phyloP scores from a whole-genome alignment of 2,329 filamentous ascomycete species.

The Calonectria crousiana region DNA sequence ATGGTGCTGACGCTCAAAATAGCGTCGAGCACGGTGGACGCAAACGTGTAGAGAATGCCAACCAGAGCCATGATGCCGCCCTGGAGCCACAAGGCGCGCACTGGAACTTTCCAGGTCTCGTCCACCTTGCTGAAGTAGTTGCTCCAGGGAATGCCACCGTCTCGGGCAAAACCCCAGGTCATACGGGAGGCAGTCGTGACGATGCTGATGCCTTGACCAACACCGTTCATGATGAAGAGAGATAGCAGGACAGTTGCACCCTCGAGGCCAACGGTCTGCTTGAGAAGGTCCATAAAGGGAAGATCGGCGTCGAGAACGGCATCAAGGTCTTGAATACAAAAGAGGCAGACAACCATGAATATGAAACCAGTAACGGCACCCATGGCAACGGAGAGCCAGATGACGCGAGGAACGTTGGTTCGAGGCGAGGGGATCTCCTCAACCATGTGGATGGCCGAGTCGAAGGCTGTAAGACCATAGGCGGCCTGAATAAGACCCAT shows the following conservation, averaged over 20 bases:
- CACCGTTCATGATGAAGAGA: constrained; percentile 67
- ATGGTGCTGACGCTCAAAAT: constrained; percentile 69
- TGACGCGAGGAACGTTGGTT: constrained; percentile 62
- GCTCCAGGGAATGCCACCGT: constrained; percentile 62
- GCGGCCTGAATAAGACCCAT: constrained; percentile 68
- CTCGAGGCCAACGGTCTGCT: constrained; percentile 48
- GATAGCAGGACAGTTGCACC: constrained; percentile 60
- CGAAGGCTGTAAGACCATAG: constrained; percentile 65
- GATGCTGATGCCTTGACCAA: constrained; percentile 65
- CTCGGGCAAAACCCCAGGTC: constrained; percentile 67
- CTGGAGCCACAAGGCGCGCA: constrained; percentile 65
- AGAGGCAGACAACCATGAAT: constrained; percentile 65
- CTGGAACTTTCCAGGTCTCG: constrained; percentile 63
- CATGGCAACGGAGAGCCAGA: constrained; percentile 64
- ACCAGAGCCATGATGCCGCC: constrained; percentile 57
- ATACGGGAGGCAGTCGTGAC: constrained; percentile 64
- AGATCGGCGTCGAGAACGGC: constrained; percentile 55
- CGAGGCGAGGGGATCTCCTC: constrained; percentile 67
- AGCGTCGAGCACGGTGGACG: constrained; percentile 64
- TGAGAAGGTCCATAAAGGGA: constrained; percentile 63
- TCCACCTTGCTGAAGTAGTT: constrained; percentile 58
- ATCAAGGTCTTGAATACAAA: constrained; percentile 61
- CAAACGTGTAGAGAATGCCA: constrained; percentile 68
- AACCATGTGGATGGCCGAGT: constrained; percentile 70
- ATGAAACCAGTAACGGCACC: constrained; percentile 62